Evolutionary conservation across 2,329 filamentous ascomycete species (phyloP), one percentile per base, ranked within the genome.

Genomic region (Madurella fahalii): DNA sequence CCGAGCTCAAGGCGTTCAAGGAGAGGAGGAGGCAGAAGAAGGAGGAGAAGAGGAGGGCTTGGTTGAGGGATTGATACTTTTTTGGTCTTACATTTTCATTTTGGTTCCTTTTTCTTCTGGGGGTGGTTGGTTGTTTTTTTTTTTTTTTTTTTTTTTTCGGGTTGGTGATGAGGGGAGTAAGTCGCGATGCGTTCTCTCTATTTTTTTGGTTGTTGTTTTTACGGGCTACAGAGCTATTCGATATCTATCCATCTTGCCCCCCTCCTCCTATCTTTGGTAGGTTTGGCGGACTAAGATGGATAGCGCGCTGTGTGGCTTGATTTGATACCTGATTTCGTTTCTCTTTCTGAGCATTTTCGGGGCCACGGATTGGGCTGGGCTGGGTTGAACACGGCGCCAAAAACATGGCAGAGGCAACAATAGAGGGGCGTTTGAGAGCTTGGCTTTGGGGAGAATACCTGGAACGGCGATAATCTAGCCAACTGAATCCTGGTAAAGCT

Each of bases 11-110:
- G 75, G 84, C 86, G 53, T 96, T 93, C 74, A 94, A 92, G 72
- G 87, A 95, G 71, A 96, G 95, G 80, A 80, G 91, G 59, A 82
- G 85, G 58, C 89, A 89, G 43, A 90, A 84, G 74, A 97, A 97
- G 73, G 91, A 96, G 69, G 91, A 96, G 76, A 97, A 96, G 75
- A 81, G 92, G 58, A 79, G 92, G 61, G 93, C 91, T 9, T 99
- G 94, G 90, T 72, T 97, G 65, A 79, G 85, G 65, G 92, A 96
- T 72, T 96, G 74, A 85, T 30, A 20, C 32, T 37, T 39, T 43
- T 39, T 4, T n/a, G 20, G 34, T 44, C n/a, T n/a, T n/a, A n/a
- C n/a, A n/a, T n/a, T n/a, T n/a, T n/a, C n/a, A n/a, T 2, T 20
- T 53, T 20, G 5, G 4, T n/a, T 37, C 39, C 15, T 41, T 50